Evolutionary conservation across 1,284 basidiomycete genomes (phyloP), one percentile per base, ranked within the genome.

Genomic region (Xanthoconium separans): DNA sequence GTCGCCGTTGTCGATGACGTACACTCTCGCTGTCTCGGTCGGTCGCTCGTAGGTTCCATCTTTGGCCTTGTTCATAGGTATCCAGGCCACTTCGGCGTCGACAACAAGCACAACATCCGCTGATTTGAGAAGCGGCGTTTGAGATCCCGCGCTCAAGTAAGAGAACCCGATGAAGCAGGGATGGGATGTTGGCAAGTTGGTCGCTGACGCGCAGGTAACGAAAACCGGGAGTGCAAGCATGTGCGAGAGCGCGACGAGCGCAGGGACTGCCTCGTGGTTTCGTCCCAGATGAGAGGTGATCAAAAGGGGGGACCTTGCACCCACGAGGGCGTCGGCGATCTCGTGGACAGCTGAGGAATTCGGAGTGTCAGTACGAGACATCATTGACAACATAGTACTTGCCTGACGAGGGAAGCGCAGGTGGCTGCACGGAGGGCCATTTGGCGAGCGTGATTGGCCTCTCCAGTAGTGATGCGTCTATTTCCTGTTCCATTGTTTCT

Each of bases 71-170:
- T 78, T 75, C 46, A 73, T 71, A 0, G 80, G 76, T n/a, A 88
- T 78, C 83, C 85, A 89, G 0, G 86, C 83, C 2, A 87, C 70
- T 54, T 86, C 84, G 9, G 75, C 77, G 50, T 89, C 86, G 12
- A 89, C 57, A 16, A 87, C 71, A 18, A 89, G 68, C 33, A 90
- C 76, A 5, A 82, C 76, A 60, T 89, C 87, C 0, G 84, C 84
- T 27, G 70, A 68, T 39, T 73, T 69, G 15, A 89, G 74, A 48
- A 78, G 73, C 4, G 69, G 60, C 29, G 78, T 76, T 30, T 77
- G 73, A 11, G 75, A 73, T 0, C 77, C 76, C 6, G 71, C 65
- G 0, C 69, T 70, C 59, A 78, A 68, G 61, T 69, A 83, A 7
- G 80, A 75, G 20, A 78, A 60, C 0, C 83, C 84, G 7, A 79